These are phyloP conservation scores for Deuterostichococcus epilithicus DNA, from an alignment of 139 green algal genomes.

Conservation along the genomic window DNA sequence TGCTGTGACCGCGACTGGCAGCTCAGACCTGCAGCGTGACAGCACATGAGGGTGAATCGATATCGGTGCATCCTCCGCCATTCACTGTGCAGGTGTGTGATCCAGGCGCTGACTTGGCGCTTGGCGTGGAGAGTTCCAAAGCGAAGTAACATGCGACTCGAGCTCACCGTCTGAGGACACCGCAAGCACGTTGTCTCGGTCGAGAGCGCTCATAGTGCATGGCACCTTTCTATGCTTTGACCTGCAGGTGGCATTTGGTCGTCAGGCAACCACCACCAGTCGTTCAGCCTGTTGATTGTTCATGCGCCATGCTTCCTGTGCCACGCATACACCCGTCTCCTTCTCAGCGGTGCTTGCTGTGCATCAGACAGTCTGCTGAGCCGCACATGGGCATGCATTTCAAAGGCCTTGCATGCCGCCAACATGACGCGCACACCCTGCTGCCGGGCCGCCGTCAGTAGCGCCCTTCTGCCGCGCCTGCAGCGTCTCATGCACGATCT, in stretches of 20 bases:
- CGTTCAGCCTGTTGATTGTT: too few relatives aligned
- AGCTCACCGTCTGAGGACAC: conserved; percentile 35
- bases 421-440: neutral
- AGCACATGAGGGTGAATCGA: neutral
- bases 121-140: too few relatives aligned
- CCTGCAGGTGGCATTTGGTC: neutral
- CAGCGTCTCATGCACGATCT: conserved; percentile 66
- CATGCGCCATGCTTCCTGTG: too few relatives aligned
- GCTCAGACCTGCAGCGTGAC: conserved; percentile 19
- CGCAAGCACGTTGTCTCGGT: conserved; percentile 55
- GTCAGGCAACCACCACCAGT: too few relatives aligned
- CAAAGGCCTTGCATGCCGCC: neutral
- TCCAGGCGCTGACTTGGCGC: too few relatives aligned
- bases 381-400: neutral
- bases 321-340: too few relatives aligned
- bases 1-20: conserved; percentile 51
- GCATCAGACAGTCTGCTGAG: neutral
- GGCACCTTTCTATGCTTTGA: neutral
- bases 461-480: neutral
- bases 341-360: neutral
- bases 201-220: conserved; percentile 38
- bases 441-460: neutral
- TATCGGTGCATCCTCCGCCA: too few relatives aligned
- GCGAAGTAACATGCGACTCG: too few relatives aligned
- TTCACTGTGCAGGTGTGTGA: too few relatives aligned